phyloP scores from a whole-genome alignment of 75 land plant species.

The Pseudotsuga menziesii region DNA sequence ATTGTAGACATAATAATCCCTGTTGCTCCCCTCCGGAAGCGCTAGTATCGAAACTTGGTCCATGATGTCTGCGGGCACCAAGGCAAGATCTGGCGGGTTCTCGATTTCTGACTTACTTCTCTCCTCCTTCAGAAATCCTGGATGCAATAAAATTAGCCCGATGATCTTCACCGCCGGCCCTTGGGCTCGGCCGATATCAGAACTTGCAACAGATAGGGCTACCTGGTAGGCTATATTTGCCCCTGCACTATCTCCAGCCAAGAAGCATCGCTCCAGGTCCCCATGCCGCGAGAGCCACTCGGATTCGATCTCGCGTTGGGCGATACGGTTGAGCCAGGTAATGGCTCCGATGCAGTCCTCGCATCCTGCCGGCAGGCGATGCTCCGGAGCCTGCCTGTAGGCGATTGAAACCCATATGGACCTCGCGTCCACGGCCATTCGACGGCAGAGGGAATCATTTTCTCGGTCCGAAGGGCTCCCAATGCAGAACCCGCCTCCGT shows the following conservation, averaged over 20 bases:
- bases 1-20: not conserved
- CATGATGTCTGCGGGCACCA: slow-evolving; percentile 3
- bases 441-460: slow-evolving; percentile 16
- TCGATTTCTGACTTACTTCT: not conserved
- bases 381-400: slow-evolving; percentile 67
- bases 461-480: slow-evolving; percentile 16
- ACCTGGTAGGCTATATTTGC: slow-evolving; percentile 49
- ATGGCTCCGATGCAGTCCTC: slow-evolving; percentile 38
- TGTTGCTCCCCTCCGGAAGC: not conserved
- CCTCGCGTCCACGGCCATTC: slow-evolving; percentile 15
- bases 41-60: not conserved
- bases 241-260: slow-evolving; percentile 51
- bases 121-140: slow-evolving; percentile 8
- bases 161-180: not conserved
- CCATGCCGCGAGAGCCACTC: slow-evolving; percentile 4
- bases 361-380: slow-evolving; percentile 38
- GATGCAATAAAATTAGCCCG: slow-evolving; percentile 5
- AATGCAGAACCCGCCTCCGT: slow-evolving; percentile 61
- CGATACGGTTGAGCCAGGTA: slow-evolving; percentile 24
- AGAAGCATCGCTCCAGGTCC: slow-evolving; percentile 17
- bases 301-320: not conserved
- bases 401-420: slow-evolving; percentile 45
- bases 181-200: not conserved
- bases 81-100: not conserved
- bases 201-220: slow-evolving; percentile 11